Evolutionary conservation across 2,329 filamentous ascomycete genomes (phyloP).

Genomic region (Aspergillus awamori): DNA sequence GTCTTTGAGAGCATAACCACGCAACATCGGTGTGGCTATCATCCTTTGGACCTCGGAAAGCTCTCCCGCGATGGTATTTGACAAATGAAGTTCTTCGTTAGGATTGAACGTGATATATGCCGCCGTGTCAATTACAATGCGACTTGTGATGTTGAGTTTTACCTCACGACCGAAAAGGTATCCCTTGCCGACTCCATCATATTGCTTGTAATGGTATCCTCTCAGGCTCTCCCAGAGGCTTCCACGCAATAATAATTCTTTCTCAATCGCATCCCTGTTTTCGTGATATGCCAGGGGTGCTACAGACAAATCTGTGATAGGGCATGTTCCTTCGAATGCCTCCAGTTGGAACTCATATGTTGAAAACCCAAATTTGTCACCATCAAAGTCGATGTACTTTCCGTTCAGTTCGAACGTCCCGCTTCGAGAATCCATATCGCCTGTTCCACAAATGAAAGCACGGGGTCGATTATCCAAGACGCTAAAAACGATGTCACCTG

Average conservation of each 20-base stretch:
- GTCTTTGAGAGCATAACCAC: conserved; percentile 53
- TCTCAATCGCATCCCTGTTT: not conserved
- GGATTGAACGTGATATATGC: conserved; percentile 55
- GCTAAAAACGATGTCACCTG: conserved; percentile 25
- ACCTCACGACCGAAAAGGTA: not conserved
- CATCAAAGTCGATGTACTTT: not conserved
- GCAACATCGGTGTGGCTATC: conserved; percentile 45
- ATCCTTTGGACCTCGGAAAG: conserved; percentile 47
- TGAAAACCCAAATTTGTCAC: not conserved
- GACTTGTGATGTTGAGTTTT: conserved; percentile 14
- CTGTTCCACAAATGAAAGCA: not conserved
- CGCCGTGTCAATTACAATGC: conserved; percentile 55
- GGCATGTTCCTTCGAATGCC: not conserved
- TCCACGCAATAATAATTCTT: not conserved
- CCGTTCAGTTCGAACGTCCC: not conserved
- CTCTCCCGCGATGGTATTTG: conserved; percentile 21
- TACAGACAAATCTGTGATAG: not conserved
- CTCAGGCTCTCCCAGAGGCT: not conserved
- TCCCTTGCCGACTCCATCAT: not conserved
- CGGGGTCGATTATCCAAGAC: not conserved
- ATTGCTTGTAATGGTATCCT: not conserved
- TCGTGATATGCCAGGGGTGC: not conserved
- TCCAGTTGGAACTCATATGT: not conserved
- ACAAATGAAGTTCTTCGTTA: conserved; percentile 20
- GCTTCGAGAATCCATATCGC: not conserved